Base-by-base conservation (phyloP, 2,329 filamentous ascomycete genomes). In the Stachybotrys chartarum region DNA sequence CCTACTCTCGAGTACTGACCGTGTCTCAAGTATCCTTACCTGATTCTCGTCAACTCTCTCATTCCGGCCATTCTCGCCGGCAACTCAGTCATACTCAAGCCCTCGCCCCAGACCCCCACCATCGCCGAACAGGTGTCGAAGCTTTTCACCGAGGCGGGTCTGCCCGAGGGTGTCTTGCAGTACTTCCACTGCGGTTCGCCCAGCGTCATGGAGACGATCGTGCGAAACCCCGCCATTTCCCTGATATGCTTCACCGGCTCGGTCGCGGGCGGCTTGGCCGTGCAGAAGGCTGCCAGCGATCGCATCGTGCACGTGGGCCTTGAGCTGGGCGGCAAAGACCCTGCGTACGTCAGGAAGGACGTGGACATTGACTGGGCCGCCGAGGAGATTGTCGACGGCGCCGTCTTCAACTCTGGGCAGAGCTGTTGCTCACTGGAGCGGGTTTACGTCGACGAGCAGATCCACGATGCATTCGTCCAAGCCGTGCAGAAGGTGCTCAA, bases 391-490 rank as follows among this genome's bases (percentile, higher is more conserved):
- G 91, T 97, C 14, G 93, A 97, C 64, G 93, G 93, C 18, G 87
- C 91, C n/a, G 79, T 97, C 56, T 97, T 97, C 80, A 97, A 97
- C 76, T 96, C 92, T 53, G 93, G 93, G n/a, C 93, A 97, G 77
- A 96, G 91, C 69, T 97, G 93, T 78, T 97, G 93, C 73, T 89
- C 91, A 30, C 79, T 97, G 54, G 93, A 97, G 75, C 82, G 93
- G 39, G 84, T 97, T 18, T 97, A 97, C 66, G 92, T 97, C 6
- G 85, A 94, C 65, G 87, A 89, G 66, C 85, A 83, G 63, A 83
- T 97, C 52, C 85, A 97, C 70, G 91, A 96, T 65, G 75, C 82
- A 12, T 97, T 97, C 65, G 79, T 97, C 53, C 78, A 83, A 53
- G 90, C 88, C 6, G 79, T 90, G 12, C 89, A 94, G 71, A 85